Conservation (phyloP, 2,329 filamentous ascomycete species). For the Trichoderma endophyticum region DNA sequence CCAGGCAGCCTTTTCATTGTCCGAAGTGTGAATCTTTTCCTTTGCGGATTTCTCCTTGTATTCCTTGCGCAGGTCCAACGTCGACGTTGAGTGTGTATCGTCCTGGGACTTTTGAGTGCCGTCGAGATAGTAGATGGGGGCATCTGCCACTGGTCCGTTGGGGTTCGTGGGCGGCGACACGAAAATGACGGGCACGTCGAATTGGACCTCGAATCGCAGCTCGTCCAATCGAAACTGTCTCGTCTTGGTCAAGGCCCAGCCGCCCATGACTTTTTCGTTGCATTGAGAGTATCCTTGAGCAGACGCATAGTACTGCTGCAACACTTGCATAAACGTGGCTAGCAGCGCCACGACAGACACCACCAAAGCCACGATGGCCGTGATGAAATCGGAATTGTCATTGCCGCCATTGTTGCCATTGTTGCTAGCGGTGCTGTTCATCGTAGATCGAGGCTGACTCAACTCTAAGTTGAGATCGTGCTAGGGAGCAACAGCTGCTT, state of each 20-base stretch:
- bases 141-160: constrained; percentile 33
- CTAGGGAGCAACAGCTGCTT: background rate
- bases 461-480: background rate
- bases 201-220: constrained; percentile 49
- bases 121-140: constrained; percentile 37
- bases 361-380: constrained; percentile 45
- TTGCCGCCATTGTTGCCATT: background rate
- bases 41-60: constrained; percentile 27
- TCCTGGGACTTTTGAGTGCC: constrained; percentile 37
- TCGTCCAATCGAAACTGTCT: constrained; percentile 42
- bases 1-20: constrained; percentile 57
- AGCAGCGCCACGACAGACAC: constrained; percentile 46
- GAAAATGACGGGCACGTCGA: constrained; percentile 50
- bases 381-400: constrained; percentile 33
- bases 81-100: constrained; percentile 33
- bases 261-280: constrained; percentile 46
- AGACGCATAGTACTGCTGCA: constrained; percentile 50
- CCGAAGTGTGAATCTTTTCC: constrained; percentile 49
- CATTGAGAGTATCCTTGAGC: constrained; percentile 49
- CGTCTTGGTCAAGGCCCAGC: constrained; percentile 42
- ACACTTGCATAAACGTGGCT: constrained; percentile 45
- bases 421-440: constrained; percentile 4
- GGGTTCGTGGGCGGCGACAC: constrained; percentile 43
- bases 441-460: background rate
- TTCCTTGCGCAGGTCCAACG: constrained; percentile 31